These are phyloP conservation scores for Zelonia costaricensis DNA, from an alignment of 208 protist species.

Conservation along the genomic window DNA sequence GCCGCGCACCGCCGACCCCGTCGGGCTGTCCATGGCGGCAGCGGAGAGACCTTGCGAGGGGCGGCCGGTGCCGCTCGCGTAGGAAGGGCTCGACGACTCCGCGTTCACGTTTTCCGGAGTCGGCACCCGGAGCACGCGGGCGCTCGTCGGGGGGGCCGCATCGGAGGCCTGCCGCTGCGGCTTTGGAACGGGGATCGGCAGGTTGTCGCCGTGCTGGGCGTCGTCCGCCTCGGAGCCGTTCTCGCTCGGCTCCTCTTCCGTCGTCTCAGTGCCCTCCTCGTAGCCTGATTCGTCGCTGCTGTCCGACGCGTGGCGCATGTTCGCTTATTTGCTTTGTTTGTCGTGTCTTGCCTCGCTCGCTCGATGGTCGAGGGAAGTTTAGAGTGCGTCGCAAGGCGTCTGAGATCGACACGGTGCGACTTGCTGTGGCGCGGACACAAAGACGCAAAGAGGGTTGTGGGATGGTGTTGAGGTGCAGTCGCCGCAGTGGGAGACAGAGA, in stretches of 20 bases:
- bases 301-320: conserved; percentile 18
- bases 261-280: conserved; percentile 21
- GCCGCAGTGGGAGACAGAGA: not conserved
- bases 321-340: not conserved
- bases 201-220: not conserved
- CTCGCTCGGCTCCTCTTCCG: conserved; percentile 12
- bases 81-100: not conserved
- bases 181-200: conserved; percentile 16
- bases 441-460: not conserved
- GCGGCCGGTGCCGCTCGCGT: not conserved
- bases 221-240: not conserved
- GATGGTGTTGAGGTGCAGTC: not conserved
- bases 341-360: not conserved
- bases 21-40: not conserved
- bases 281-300: conserved; percentile 20
- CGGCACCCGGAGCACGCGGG: no score
- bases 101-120: conserved; percentile 5
- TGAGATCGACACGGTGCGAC: no score
- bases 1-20: conserved; percentile 16
- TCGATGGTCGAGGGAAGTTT: no score
- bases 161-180: not conserved
- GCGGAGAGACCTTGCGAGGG: conserved; percentile 4
- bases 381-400: no score
- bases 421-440: no score
- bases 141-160: not conserved